Base-by-base conservation (phyloP, 2,329 filamentous ascomycete genomes). In the Nigrospora sphaerica region DNA sequence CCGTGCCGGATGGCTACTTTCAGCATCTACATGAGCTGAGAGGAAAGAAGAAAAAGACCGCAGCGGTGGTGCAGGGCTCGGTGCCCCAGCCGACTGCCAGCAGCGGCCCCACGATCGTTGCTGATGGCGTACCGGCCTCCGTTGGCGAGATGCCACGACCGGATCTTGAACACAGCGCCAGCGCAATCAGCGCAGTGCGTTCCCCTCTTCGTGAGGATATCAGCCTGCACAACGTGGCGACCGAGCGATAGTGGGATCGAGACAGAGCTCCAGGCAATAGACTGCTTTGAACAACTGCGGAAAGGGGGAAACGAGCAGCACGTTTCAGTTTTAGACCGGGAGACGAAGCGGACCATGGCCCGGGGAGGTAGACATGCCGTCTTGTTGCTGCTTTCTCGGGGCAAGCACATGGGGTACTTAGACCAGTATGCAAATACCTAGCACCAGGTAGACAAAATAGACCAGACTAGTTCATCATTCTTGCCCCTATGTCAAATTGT, bases 1-100 rank as follows among this genome's bases (percentile, higher is more conserved):
- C 81, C 0, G 86, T 96, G 2, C 79, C 85, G 1, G 77, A 83
- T 7, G 83, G 78, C 34, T 96, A 96, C 68, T 93, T 96, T 55
- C 81, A 88, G 54, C 87, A 89, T 57, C 73, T 95, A 6, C 84
- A 88, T 65, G 71, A 76, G 48, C 67, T 90, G 16, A 76, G 88
- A 45, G 86, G 85, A 40, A 83, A 88, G 63, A 84, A 79, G 51
- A 73, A 77, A 52, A 86, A 86, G 65, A 40, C n/a, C 2, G 33
- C 28, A 2, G 19, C 48, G 3, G 41, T 47, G 2, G 39, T 43
- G 10, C 47, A 49, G n/a, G 44, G 39, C n/a, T 46, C 53, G 32
- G 39, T 33, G 32, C 17, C 42, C n/a, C 36, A 45, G 19, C 32
- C 42, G 2, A 40, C 45, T n/a, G 50, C 52, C 19, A 60, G 52